Percentiles rank a stretch among this genome's conserved stretches.
phyloP scores from a whole-genome alignment of 116 monocot genomes.

The Papilionanthe hybrid region DNA sequence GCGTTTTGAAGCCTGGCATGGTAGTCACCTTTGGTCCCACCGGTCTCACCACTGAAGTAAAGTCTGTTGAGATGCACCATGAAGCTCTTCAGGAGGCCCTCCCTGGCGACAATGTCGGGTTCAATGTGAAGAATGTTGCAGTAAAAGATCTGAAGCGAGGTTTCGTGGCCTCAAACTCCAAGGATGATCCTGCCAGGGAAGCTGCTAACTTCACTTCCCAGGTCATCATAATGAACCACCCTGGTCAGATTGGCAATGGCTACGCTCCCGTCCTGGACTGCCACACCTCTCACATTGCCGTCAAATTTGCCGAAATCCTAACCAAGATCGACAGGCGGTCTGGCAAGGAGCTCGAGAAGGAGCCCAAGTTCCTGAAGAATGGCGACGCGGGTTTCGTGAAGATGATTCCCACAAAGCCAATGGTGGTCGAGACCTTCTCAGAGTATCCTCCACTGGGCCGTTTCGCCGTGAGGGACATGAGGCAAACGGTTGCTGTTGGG shows the following conservation, averaged over 20 bases:
- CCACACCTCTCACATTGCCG: conserved; percentile 42
- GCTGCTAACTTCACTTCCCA: conserved; percentile 42
- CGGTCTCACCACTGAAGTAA: conserved; percentile 39
- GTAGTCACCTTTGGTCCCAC: conserved; percentile 42
- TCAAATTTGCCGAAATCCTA: conserved; percentile 39
- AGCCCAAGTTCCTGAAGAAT: conserved; percentile 42
- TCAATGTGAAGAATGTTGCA: conserved; percentile 40
- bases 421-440: conserved; percentile 41
- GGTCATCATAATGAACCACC: conserved; percentile 49
- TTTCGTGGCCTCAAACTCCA: conserved; percentile 36
- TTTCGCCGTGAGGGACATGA: conserved; percentile 44
- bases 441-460: conserved; percentile 38
- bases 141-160: conserved; percentile 42
- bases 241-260: conserved; percentile 42
- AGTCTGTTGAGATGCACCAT: conserved; percentile 49
- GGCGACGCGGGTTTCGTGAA: conserved; percentile 38
- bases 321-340: conserved; percentile 44
- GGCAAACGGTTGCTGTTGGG: conserved; percentile 44
- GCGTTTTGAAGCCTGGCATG: conserved; percentile 37
- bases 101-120: conserved; percentile 43
- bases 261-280: conserved; percentile 41
- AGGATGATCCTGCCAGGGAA: conserved; percentile 39
- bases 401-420: conserved; percentile 46
- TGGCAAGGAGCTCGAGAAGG: conserved; percentile 42
- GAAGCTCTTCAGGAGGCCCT: conserved; percentile 34